A percentile compares a stretch with the other conserved stretches of the same genome.
These are phyloP conservation scores for Cercospora canescens DNA, from an alignment of 2,329 filamentous ascomycete genomes.

Conservation along the genomic window DNA sequence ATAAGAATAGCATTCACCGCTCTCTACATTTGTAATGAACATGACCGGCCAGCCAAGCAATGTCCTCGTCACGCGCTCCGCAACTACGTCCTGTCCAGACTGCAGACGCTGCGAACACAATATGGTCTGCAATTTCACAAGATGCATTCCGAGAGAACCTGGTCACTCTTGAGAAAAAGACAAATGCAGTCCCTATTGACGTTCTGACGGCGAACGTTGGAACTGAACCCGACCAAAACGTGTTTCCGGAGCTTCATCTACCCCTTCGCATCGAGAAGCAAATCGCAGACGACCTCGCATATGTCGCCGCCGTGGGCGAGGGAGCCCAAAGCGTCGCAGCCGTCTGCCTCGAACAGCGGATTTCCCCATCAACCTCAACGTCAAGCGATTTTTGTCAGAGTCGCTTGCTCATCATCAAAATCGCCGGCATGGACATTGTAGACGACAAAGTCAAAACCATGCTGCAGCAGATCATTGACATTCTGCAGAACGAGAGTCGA, in stretches of 20 bases:
- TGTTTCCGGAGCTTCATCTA: not conserved
- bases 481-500: slow-evolving; percentile 3
- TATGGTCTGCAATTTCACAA: slow-evolving; percentile 14
- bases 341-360: slow-evolving; percentile 16
- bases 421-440: slow-evolving; percentile 19
- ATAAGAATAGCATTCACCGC: not conserved
- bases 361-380: not conserved
- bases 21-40: not conserved
- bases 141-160: slow-evolving; percentile 14
- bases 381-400: not conserved
- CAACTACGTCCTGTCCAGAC: slow-evolving; percentile 7
- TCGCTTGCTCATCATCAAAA: not conserved
- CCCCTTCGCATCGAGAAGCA: slow-evolving; percentile 14
- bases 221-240: not conserved
- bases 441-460: slow-evolving; percentile 12
- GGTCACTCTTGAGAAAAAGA: slow-evolving; percentile 15
- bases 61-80: not conserved
- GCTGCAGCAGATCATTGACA: slow-evolving; percentile 2
- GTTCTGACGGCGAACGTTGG: slow-evolving; percentile 4
- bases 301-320: slow-evolving; percentile 17
- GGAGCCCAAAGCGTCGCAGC: slow-evolving; percentile 20
- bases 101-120: not conserved
- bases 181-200: slow-evolving; percentile 19
- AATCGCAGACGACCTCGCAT: slow-evolving; percentile 17
- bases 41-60: not conserved